These are phyloP conservation scores for Lineolata rhizophorae DNA, from an alignment of 495 filamentous ascomycete genomes.

Conservation along the genomic window DNA sequence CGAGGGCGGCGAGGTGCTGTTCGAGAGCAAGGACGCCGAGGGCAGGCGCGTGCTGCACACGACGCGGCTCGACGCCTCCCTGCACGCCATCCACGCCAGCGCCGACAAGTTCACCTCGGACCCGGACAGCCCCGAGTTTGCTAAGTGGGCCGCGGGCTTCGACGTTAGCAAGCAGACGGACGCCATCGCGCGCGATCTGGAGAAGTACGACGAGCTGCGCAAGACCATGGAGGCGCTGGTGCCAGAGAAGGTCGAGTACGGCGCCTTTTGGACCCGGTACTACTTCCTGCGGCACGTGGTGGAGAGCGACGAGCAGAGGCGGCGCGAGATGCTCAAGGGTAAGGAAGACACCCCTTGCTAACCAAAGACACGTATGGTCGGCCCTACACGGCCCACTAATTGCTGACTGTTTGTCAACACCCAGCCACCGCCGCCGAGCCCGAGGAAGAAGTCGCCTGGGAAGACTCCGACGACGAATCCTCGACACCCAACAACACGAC, in stretches of 20 bases:
- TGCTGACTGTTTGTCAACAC: no score
- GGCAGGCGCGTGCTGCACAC: slow-evolving; percentile 83
- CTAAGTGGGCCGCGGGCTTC: slow-evolving; percentile 52
- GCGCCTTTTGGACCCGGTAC: slow-evolving; percentile 82
- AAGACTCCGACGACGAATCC: slow-evolving; percentile 46
- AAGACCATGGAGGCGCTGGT: slow-evolving; percentile 90
- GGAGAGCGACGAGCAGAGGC: slow-evolving; percentile 81
- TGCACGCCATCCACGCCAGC: slow-evolving; percentile 82
- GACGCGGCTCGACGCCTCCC: slow-evolving; percentile 83
- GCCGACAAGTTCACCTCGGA: slow-evolving; percentile 71
- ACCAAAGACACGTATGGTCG: no score
- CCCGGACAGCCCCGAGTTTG: slow-evolving; percentile 51
- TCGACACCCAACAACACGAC: slow-evolving; percentile 20
- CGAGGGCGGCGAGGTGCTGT: slow-evolving; percentile 32
- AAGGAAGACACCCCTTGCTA: slow-evolving; percentile 10
- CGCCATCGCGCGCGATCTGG: slow-evolving; percentile 59
- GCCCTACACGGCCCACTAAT: no score
- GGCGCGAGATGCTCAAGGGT: slow-evolving; percentile 87
- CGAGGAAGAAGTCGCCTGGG: slow-evolving; percentile 67
- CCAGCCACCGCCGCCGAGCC: neutral
- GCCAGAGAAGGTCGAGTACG: slow-evolving; percentile 72
- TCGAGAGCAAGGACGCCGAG: slow-evolving; percentile 78
- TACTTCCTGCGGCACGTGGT: slow-evolving; percentile 89
- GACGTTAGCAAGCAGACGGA: slow-evolving; percentile 69
- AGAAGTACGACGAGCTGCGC: slow-evolving; percentile 73